Evolutionary conservation across 345 rosid genomes (phyloP).

Genomic region (Populus alba): DNA sequence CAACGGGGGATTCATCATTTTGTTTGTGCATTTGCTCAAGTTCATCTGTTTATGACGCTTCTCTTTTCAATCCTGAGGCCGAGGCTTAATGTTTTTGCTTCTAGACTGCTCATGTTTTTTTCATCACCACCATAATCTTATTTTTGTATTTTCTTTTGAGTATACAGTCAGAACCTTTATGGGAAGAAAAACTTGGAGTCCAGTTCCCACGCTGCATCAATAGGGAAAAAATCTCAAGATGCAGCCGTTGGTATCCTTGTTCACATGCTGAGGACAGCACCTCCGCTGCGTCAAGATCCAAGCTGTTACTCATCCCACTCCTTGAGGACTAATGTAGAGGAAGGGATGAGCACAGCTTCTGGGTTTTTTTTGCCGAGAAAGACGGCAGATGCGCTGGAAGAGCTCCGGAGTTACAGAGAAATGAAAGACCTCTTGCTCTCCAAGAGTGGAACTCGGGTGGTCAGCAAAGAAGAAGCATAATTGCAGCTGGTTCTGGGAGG

Average conservation of each 20-base stretch:
- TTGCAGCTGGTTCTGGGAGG: neutral
- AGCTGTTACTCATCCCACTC: constrained; percentile 58
- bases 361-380: constrained; percentile 66
- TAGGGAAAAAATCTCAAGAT: constrained; percentile 66
- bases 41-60: neutral
- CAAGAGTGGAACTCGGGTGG: constrained; percentile 57
- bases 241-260: constrained; percentile 92
- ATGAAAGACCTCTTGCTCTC: constrained; percentile 78
- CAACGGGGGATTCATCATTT: neutral
- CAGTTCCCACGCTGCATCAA: constrained; percentile 38
- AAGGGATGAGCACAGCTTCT: constrained; percentile 54
- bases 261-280: constrained; percentile 75
- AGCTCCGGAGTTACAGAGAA: constrained; percentile 72
- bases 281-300: constrained; percentile 70
- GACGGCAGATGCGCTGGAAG: constrained; percentile 75
- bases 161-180: constrained; percentile 47
- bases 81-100: neutral
- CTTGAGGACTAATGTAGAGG: constrained; percentile 44
- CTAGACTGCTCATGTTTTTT: neutral
- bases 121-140: neutral
- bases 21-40: neutral
- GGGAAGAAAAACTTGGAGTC: constrained; percentile 43
- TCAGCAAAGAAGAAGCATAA: constrained; percentile 35
- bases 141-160: constrained; percentile 2
- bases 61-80: neutral